Evolutionary conservation across 345 rosid species (phyloP).

Genomic region (Syzygium oleosum): DNA sequence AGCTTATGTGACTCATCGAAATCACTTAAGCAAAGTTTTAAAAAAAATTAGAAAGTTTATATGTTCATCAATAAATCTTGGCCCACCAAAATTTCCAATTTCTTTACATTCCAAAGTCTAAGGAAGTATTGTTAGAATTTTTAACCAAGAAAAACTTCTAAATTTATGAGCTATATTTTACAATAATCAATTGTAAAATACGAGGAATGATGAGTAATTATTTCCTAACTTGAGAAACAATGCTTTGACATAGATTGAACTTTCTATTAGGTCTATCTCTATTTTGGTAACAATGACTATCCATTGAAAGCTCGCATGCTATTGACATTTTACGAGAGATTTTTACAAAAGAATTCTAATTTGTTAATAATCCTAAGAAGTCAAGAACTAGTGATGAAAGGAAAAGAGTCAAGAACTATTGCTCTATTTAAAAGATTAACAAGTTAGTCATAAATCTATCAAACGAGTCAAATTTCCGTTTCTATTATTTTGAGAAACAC

Average conservation of each 20-base stretch:
- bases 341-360: background rate
- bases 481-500: background rate
- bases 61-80: no score
- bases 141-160: background rate
- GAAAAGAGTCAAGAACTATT: background rate
- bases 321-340: background rate
- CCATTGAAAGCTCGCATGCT: background rate
- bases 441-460: background rate
- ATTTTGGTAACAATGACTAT: background rate
- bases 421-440: background rate
- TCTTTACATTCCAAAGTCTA: background rate
- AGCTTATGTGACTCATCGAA: no score
- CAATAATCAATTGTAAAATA: no score
- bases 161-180: background rate
- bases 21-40: no score
- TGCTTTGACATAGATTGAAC: background rate
- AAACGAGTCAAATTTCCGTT: background rate
- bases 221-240: background rate
- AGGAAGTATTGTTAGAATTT: background rate
- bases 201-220: no score
- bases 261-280: no score
- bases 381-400: background rate
- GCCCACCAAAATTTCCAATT: background rate
- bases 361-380: background rate
- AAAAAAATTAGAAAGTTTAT: no score